Percentiles rank a stretch among this genome's conserved stretches.
Conservation (phyloP, 2,329 filamentous ascomycete genomes). For the Aspergillus sp. region DNA sequence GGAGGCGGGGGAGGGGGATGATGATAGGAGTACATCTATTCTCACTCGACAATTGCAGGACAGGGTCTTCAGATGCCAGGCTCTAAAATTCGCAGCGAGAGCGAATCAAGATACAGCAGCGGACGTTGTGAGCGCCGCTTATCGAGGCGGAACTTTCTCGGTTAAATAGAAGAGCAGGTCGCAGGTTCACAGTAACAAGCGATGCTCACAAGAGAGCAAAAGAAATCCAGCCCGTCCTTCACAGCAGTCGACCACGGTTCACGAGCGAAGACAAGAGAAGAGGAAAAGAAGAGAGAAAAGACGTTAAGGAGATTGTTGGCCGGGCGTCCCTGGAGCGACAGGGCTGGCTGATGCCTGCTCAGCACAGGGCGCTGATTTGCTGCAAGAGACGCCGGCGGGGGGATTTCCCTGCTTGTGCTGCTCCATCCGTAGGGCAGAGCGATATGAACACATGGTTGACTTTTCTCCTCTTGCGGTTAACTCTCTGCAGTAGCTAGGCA, state of each 20-base stretch:
- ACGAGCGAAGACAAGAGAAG: conserved; percentile 1
- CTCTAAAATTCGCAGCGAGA: background rate
- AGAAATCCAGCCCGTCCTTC: background rate
- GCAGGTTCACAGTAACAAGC: background rate
- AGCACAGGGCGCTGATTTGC: conserved; percentile 1
- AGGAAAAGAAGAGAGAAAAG: background rate
- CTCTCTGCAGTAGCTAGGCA: too few species aligned
- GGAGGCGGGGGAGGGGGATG: conserved; percentile 12
- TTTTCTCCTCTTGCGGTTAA: too few species aligned
- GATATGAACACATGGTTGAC: background rate
- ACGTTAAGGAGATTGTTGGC: conserved; percentile 1
- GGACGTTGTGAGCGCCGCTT: background rate
- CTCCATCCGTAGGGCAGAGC: conserved; percentile 6
- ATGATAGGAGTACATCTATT: conserved; percentile 23
- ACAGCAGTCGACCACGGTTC: background rate
- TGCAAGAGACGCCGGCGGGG: background rate
- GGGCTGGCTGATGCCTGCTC: conserved; percentile 17
- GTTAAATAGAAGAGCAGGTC: background rate
- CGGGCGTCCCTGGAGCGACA: conserved; percentile 7
- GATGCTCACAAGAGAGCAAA: background rate
- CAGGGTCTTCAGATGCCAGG: background rate
- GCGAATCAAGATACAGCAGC: background rate
- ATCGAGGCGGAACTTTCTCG: background rate
- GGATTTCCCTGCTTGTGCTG: background rate
- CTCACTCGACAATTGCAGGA: background rate